These are phyloP conservation scores for Ambrosiella cleistominuta DNA, from an alignment of 2,329 filamentous ascomycete genomes.

Conservation along the genomic window DNA sequence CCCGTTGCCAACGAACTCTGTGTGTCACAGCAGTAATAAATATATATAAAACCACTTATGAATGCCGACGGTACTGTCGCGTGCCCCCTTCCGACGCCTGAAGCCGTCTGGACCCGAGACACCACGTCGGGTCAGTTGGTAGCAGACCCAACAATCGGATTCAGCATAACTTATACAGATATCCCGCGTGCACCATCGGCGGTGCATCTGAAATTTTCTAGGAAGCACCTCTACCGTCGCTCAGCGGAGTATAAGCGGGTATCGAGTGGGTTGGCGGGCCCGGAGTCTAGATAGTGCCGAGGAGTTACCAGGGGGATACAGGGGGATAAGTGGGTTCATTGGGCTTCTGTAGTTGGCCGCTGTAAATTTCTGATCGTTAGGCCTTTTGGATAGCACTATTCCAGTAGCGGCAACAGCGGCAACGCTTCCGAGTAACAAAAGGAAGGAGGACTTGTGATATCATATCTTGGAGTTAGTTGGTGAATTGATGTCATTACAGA, in stretches of 20 bases:
- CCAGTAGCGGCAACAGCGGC: too few species aligned
- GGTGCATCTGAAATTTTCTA: constrained; percentile 2
- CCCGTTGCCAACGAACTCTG: background rate
- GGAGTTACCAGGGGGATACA: background rate
- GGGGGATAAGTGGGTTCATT: background rate
- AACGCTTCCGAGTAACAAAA: too few species aligned
- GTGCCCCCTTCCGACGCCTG: background rate
- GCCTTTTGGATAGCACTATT: too few species aligned
- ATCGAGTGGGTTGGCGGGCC: background rate
- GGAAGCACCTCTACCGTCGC: constrained; percentile 6
- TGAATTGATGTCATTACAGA: too few species aligned
- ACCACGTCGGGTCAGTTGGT: background rate
- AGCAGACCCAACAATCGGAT: background rate
- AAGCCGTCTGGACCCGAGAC: background rate
- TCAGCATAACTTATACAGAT: background rate
- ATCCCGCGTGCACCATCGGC: background rate
- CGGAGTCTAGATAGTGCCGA: background rate
- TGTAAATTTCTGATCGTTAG: too few species aligned
- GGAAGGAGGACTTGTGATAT: too few species aligned
- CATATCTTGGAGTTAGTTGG: too few species aligned
- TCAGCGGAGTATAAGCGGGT: background rate
- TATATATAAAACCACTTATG: background rate
- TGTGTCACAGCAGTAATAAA: background rate
- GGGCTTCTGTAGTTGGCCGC: too few species aligned
- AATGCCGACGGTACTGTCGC: background rate